Evolutionary conservation across 2,329 filamentous ascomycete genomes (phyloP), one percentile per base, ranked within the genome.

Genomic region (Beauveria scarabaeidicola): DNA sequence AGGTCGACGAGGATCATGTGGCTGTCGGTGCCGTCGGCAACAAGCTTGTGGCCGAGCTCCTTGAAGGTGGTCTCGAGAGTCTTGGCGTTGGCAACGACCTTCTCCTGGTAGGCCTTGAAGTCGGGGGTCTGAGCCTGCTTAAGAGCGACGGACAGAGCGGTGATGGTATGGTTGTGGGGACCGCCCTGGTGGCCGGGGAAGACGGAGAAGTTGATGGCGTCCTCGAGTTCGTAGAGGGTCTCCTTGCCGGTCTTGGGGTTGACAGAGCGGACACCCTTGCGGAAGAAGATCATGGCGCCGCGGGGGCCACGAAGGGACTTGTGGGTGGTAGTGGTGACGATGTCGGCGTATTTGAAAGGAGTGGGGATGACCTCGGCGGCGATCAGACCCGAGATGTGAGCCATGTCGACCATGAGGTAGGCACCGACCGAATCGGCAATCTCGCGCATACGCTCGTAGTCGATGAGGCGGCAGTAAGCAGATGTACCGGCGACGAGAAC

Each of bases 251-350:
- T 87, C 84, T 97, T 97, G 76, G 89, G 80, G 72, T 97, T 90
- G 58, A 88, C 88, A 70, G 88, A 91, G 70, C 93, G 89, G 63
- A 97, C 87, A 64, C 94, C 94, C 81, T 96, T 97, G 77, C 94
- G 90, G 87, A 92, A 99, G 85, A 99, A 99, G 79, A 99, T 99
- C 94, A 99, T 99, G 73, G 94, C 94, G 71, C 94, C 94, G 74
- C 94, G 91, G 62, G 94, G 94, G 62, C 94, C 94, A 77, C 94
- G 91, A 67, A 99, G 89, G 59, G 92, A 97, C 84, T 99, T 99
- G 86, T 99, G 94, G 51, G 94, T 99, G 63, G 94, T 99, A 64
- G 94, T 99, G 64, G 94, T 99, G 68, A 99, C 94, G 61, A 99
- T 88, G 73, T 99, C 94, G 66, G 94, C 93, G 75, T 96, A 81